Evolutionary conservation across 202 grass and related monocot species (phyloP), one percentile per base, ranked within the genome.

Genomic region (Bolboschoenoplectus hybrid): DNA sequence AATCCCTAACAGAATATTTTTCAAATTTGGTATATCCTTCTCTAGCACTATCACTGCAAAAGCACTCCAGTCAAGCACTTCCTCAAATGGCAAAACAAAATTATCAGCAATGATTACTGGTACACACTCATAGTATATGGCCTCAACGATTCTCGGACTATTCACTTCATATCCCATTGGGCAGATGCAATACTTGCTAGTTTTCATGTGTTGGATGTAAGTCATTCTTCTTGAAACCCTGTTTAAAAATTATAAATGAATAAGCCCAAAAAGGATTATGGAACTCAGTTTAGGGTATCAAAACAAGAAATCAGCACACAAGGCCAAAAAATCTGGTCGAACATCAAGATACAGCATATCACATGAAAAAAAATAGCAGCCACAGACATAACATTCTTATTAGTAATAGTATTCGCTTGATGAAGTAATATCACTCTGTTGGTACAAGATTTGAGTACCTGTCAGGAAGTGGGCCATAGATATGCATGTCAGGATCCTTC

Each of bases 151-250:
- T 70, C 93, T 87, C 0, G 97, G 93, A 88, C 97, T 96, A 88
- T 98, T 98, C 85, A 98, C 97, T 83, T 98, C 97, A 66, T 86
- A 91, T 68, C 97, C 97, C 97, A 98, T 94, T 46, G 96, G 96
- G 69, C 96, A 98, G 11, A 98, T 88, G 85, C 96, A 94, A 84
- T 95, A 96, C 63, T 87, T 89, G 89, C 91, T 96, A 49, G 85
- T 90, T 88, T 95, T 95, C 96, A 98, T 96, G 90, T 96, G 96
- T 58, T 96, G 88, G 20, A 96, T 89, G 82, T 96, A 98, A 81
- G 36, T 91, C 96, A 94, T 98, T 55, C 38, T 61, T 19, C 89
- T 87, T 2, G 96, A 91, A 41, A 98, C 91, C 83, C 95, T 60
- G 67, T 60, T 78, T 56, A 82, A 46, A 49, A 16, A 17, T 77